phyloP scores from a whole-genome alignment of 768 basidiomycete species.

The Dacryopinax primogenitus region DNA sequence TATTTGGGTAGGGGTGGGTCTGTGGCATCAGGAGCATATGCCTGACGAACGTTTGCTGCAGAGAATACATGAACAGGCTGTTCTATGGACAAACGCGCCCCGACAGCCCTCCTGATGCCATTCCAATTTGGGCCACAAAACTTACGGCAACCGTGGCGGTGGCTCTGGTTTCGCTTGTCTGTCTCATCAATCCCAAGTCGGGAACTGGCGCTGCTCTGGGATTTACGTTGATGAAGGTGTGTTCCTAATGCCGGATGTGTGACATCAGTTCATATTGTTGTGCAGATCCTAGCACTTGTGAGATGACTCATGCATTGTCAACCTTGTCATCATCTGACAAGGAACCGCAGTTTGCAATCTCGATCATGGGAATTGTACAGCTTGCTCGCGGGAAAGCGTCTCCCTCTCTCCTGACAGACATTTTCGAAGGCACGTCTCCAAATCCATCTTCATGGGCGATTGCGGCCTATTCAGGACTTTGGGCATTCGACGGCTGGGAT shows the following conservation, averaged over 20 bases:
- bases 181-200: slow-evolving; percentile 60
- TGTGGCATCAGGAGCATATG: neutral
- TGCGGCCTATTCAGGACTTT: slow-evolving; percentile 89
- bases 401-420: slow-evolving; percentile 47
- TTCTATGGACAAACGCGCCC: slow-evolving; percentile 63
- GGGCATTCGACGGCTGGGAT: slow-evolving; percentile 97
- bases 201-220: slow-evolving; percentile 73
- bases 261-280: slow-evolving; percentile 6
- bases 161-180: slow-evolving; percentile 57
- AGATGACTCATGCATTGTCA: neutral
- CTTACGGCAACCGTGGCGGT: slow-evolving; percentile 67
- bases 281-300: slow-evolving; percentile 6
- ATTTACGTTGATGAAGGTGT: slow-evolving; percentile 78
- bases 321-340: neutral
- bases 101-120: slow-evolving; percentile 58
- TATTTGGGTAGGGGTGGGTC: slow-evolving; percentile 39
- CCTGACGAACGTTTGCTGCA: slow-evolving; percentile 16
- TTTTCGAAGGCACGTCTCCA: slow-evolving; percentile 59
- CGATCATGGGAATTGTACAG: slow-evolving; percentile 65
- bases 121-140: slow-evolving; percentile 88
- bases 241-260: slow-evolving; percentile 14
- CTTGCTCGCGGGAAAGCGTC: slow-evolving; percentile 58
- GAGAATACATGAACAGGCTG: slow-evolving; percentile 81
- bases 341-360: slow-evolving; percentile 37
- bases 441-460: slow-evolving; percentile 80